Conservation (phyloP, 1,139 yeast species). For the Petasospora fabianii region DNA sequence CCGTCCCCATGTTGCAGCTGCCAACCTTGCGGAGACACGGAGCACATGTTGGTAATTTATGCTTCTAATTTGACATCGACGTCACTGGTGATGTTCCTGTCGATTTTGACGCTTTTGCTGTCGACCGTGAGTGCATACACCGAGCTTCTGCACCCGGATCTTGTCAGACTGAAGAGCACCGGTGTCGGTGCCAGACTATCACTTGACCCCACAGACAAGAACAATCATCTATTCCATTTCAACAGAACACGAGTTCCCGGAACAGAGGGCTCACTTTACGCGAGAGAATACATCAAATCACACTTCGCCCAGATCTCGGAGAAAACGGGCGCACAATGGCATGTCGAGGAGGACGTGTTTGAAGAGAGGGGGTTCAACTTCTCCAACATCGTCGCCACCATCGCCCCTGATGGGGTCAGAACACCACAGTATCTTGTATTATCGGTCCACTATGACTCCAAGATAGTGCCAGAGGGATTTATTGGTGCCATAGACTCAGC, state of each 20-base stretch:
- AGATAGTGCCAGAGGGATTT: slow-evolving; percentile 46
- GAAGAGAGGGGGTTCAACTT: slow-evolving; percentile 37
- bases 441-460: slow-evolving; percentile 56
- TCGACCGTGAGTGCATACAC: too few relatives aligned
- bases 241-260: slow-evolving; percentile 44
- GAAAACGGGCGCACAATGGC: slow-evolving; percentile 31
- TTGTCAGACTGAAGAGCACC: slow-evolving; percentile 1
- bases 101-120: not conserved
- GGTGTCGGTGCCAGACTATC: slow-evolving; percentile 12
- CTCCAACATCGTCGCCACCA: slow-evolving; percentile 42
- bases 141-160: slow-evolving; percentile 6
- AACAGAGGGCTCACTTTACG: slow-evolving; percentile 35
- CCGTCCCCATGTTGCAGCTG: too few relatives aligned
- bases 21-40: too few relatives aligned
- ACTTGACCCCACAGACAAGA: slow-evolving; percentile 11
- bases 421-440: slow-evolving; percentile 38
- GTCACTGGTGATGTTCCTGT: not conserved
- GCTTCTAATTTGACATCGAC: not conserved
- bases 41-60: too few relatives aligned
- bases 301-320: slow-evolving; percentile 28
- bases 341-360: slow-evolving; percentile 38
- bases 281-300: slow-evolving; percentile 36
- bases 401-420: slow-evolving; percentile 24
- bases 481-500: slow-evolving; percentile 60
- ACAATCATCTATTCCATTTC: slow-evolving; percentile 28